Evolutionary conservation across 352 stramenopile genomes (phyloP).

Genomic region (Phytopythium helicoides): DNA sequence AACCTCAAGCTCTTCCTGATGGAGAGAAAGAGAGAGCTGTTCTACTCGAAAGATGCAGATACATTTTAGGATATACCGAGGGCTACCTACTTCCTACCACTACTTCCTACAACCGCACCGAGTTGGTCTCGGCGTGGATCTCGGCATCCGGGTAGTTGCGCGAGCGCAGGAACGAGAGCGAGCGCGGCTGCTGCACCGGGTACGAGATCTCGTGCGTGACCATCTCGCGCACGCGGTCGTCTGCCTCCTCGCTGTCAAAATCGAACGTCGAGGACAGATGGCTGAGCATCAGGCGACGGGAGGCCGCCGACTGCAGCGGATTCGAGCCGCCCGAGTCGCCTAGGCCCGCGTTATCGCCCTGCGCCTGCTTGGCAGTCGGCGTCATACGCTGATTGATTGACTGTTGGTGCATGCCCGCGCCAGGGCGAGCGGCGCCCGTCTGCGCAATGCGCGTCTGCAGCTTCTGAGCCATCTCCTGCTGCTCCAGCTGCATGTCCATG

Average conservation of each 20-base stretch:
- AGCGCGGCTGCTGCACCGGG: slow-evolving; percentile 50
- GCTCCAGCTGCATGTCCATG: slow-evolving; percentile 10
- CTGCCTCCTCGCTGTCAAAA: slow-evolving; percentile 52
- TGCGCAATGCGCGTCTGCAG: slow-evolving; percentile 67
- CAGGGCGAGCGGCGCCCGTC: slow-evolving; percentile 27
- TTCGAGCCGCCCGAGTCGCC: slow-evolving; percentile 4
- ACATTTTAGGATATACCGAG: too few relatives aligned
- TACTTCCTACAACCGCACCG: slow-evolving; percentile 32
- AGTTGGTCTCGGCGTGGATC: slow-evolving; percentile 60
- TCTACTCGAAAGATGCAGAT: too few relatives aligned
- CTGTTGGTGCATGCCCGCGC: slow-evolving; percentile 20
- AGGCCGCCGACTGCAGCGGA: not conserved
- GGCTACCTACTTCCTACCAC: not conserved
- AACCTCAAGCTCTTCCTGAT: too few relatives aligned
- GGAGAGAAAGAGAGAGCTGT: too few relatives aligned
- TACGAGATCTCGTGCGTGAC: slow-evolving; percentile 49
- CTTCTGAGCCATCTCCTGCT: slow-evolving; percentile 31
- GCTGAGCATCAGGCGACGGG: slow-evolving; percentile 12
- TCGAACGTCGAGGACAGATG: slow-evolving; percentile 50
- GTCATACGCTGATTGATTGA: slow-evolving; percentile 5
- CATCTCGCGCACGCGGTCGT: slow-evolving; percentile 38
- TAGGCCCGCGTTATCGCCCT: slow-evolving; percentile 8
- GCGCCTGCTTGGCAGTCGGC: slow-evolving; percentile 5
- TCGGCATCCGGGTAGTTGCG: slow-evolving; percentile 70
- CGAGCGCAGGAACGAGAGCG: slow-evolving; percentile 70